phyloP scores from a whole-genome alignment of 108 stramenopile species.

The Skeletonema tropicum region DNA sequence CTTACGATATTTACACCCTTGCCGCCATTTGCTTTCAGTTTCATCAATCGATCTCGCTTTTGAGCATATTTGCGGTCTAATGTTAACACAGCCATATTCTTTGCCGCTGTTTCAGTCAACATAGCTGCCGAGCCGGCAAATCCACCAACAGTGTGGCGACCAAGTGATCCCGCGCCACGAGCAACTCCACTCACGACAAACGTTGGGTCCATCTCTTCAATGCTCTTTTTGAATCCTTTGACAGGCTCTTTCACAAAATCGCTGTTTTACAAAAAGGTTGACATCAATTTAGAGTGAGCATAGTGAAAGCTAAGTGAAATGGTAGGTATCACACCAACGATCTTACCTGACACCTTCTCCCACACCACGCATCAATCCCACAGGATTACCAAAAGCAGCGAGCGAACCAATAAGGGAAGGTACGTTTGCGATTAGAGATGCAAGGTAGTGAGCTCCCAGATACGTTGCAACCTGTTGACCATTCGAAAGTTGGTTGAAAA shows the following conservation, averaged over 20 bases:
- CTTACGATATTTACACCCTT: constrained; percentile 55
- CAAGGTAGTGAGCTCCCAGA: constrained; percentile 75
- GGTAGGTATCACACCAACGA: constrained; percentile 24
- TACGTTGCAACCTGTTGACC: constrained; percentile 58
- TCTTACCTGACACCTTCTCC: constrained; percentile 72
- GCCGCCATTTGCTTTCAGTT: constrained; percentile 41
- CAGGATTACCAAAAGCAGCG: constrained; percentile 88
- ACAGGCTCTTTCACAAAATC: constrained; percentile 86
- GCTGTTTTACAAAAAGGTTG: constrained; percentile 1
- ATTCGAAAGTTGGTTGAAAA: constrained; percentile 69
- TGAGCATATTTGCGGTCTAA: constrained; percentile 89
- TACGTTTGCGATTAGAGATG: constrained; percentile 76
- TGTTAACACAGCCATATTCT: constrained; percentile 86
- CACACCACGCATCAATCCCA: constrained; percentile 83
- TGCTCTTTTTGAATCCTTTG: constrained; percentile 77
- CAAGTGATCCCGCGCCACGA: constrained; percentile 83
- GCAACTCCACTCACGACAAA: constrained; percentile 87
- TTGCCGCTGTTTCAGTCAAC: constrained; percentile 79
- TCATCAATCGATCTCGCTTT: constrained; percentile 58
- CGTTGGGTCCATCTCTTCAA: constrained; percentile 78
- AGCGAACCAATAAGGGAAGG: constrained; percentile 85
- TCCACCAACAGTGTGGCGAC: constrained; percentile 89
- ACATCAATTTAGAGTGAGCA: neutral
- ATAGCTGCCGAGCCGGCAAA: constrained; percentile 84
- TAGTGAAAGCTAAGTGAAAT: neutral